A percentile compares a stretch with the other conserved stretches of the same genome.
Evolutionary conservation across 83 land plant species (phyloP).

Genomic region (Larix sibirica): DNA sequence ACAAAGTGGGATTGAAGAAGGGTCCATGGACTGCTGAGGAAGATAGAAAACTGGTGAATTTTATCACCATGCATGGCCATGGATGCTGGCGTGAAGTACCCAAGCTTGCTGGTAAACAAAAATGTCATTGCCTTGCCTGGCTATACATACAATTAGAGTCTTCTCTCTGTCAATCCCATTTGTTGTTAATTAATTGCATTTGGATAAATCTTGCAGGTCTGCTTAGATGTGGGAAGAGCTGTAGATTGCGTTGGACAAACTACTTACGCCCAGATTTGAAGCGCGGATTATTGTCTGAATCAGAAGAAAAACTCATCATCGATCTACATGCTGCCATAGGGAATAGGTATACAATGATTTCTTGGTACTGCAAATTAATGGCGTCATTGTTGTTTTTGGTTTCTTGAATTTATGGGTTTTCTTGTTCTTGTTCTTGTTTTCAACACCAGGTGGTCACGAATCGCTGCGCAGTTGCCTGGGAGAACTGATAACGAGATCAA

Average conservation of each 20-base stretch:
- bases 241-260: conserved; percentile 16
- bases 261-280: conserved; percentile 15
- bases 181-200: not conserved
- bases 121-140: not conserved
- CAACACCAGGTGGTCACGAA: not conserved
- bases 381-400: not conserved
- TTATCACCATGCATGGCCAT: conserved; percentile 14
- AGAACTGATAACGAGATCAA: conserved; percentile 1
- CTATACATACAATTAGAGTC: not conserved
- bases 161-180: not conserved
- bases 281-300: conserved; percentile 11
- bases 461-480: not conserved
- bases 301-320: conserved; percentile 13
- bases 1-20: conserved; percentile 17
- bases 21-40: conserved; percentile 13
- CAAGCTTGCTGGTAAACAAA: not conserved
- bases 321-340: conserved; percentile 16
- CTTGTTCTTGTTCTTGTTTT: not conserved
- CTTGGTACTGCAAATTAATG: not conserved
- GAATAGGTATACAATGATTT: not conserved
- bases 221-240: conserved; percentile 12
- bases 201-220: conserved; percentile 7
- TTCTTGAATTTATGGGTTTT: not conserved
- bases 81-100: conserved; percentile 17
- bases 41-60: conserved; percentile 12